Base-by-base conservation (phyloP, 768 basidiomycete genomes). In the Tulasnella sp. region DNA sequence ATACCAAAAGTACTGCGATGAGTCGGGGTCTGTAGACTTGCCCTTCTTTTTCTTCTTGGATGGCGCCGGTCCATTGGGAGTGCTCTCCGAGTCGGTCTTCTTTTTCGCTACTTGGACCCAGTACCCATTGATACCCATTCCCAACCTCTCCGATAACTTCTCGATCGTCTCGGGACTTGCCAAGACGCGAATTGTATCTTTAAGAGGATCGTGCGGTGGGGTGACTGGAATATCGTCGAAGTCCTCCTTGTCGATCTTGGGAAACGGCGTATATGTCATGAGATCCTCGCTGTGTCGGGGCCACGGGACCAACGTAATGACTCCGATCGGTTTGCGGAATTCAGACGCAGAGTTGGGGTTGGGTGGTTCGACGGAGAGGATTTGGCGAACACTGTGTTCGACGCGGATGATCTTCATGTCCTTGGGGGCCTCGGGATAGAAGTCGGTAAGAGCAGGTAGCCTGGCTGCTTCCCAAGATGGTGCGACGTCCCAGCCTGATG, bases 91-190 rank as follows among this genome's bases (percentile, higher is more conserved):
- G 4, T 49, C 49, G 38, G 25, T 54, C n/a, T 73, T 73, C 72
- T 73, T n/a, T n/a, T 73, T 39, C 6, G 72, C 74, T 36, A 75
- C 74, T 39, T 75, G 74, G 29, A 75, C 67, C 74, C 74, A 75
- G 68, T 67, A 67, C 37, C 58, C 74, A 17, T 31, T 75, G 12
- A 75, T 34, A 19, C 67, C 74, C 74, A 75, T 75, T n/a, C 74
- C 67, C n/a, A 67, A 39, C 25, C 67, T 58, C 31, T 69, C 74
- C 67, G 67, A 39, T 19, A 75, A 29, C 29, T 38, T 75, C 74
- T 67, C 58, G 25, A 40, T 38, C 11, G 67, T 75, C 22, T 37
- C 54, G 11, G 74, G 74, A 67, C 67, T 37, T n/a, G 37, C 52
- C 12, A 38, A 39, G 11, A 75, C 58, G 31, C 74, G 52, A 39